Evolutionary conservation across 2,329 filamentous ascomycete species (phyloP), one percentile per base, ranked within the genome.

Genomic region (Leptographium radiaticola): DNA sequence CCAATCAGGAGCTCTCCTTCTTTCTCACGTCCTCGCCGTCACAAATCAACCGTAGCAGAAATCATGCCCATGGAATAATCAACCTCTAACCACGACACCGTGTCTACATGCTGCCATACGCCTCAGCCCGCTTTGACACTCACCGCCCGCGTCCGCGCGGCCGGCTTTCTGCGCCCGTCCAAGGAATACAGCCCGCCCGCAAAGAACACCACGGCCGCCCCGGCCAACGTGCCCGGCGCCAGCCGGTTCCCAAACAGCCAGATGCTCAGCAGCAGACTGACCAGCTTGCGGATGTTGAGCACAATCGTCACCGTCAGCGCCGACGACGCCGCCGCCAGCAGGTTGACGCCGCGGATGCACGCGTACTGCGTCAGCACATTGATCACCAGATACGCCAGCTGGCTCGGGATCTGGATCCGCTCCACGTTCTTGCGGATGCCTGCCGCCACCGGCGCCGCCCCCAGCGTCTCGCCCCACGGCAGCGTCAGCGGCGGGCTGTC

Each of bases 221-320:
- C 93, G 6, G 88, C 56, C 52, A 95, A 69, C 57, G 95, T 95
- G 42, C 88, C 84, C 0, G 75, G 70, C 13, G 85, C 81, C 59
- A 98, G 73, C 42, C 77, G 70, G 66, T 98, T 96, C 6, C 91
- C 93, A 69, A 98, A 98, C 2, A 98, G 69, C 79, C 89, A 91
- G 56, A 97, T 94, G 62, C 90, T 96, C 55, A 97, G 68, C 57
- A 97, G 72, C 57, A 97, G 77, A 62, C 90, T 96, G 53, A 95
- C 85, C 20, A 98, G 74, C 69, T 98, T 98, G 61, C 93, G 80
- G 56, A 98, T 87, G 66, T 97, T 98, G 56, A 98, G 75, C 49
- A 97, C 89, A 62, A 98, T 95, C 1, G 91, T 96, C 30, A 98
- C 93, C 0, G 93, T 97, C 53, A 98, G 76, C 0, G 93, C 94